Evolutionary conservation across 305 asterid species (phyloP).

Genomic region (Caryopteris hybrid): DNA sequence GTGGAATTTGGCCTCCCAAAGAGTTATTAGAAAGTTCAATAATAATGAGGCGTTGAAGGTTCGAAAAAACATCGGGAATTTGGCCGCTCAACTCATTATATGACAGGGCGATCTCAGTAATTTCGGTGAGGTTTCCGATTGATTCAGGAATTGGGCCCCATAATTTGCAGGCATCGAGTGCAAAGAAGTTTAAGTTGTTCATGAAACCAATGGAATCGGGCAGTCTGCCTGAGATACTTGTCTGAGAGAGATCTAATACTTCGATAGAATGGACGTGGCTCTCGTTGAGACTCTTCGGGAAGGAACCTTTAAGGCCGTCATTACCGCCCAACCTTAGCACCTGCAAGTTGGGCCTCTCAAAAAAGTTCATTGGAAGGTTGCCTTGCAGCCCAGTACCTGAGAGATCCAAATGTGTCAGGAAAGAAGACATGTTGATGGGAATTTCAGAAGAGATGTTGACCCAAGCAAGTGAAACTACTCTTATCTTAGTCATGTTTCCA

Average conservation of each 20-base stretch:
- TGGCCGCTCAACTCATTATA: background rate
- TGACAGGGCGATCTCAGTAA: background rate
- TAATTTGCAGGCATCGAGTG: background rate
- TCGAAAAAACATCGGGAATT: no score
- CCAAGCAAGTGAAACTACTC: background rate
- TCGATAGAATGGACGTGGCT: background rate
- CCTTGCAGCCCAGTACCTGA: background rate
- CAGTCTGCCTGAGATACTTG: background rate
- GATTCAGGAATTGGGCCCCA: background rate
- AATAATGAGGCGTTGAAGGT: no score
- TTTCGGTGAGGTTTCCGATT: background rate
- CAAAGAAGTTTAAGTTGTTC: background rate
- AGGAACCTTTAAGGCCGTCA: background rate
- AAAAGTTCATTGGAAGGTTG: background rate
- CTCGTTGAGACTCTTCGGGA: background rate
- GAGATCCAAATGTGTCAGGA: background rate
- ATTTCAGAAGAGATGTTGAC: background rate
- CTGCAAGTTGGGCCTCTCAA: background rate
- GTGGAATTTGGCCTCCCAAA: background rate
- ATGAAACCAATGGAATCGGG: slow-evolving; percentile 1
- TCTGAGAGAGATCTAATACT: background rate
- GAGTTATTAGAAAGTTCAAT: no score
- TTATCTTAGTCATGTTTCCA: slow-evolving; percentile 5
- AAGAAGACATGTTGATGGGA: background rate
- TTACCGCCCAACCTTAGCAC: background rate